Base-by-base conservation (phyloP, 2,329 filamentous ascomycete genomes). In the Scedosporium aurantiacum region DNA sequence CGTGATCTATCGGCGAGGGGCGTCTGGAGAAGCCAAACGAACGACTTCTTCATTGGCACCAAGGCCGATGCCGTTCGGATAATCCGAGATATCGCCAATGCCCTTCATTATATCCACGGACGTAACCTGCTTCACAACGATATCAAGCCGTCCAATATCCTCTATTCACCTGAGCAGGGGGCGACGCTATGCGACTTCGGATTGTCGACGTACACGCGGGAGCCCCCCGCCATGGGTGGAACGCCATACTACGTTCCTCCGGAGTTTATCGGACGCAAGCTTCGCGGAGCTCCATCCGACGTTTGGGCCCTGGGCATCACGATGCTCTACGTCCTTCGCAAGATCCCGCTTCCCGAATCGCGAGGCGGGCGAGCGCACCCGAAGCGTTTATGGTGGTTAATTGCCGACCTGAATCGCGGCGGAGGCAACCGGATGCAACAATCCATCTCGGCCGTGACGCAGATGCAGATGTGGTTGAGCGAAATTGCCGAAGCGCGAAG, bases 241-340 rank as follows among this genome's bases (percentile, higher is more conserved):
- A 85, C 82, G 14, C 82, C 82, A 12, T 85, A 83, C 70, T 85
- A 85, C 67, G 76, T 85, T 21, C 82, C 82, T 1, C 82, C 82
- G 23, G 82, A 85, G 69, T 85, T 83, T 68, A 82, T 85, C 63
- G 79, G 78, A 12, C 72, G 75, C 60, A 81, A 79, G 68, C 73
- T 76, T 56, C 80, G 82, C 37, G 82, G 82, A 3, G 70, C 78
- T 3, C 73, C 81, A 2, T 82, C 81, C 32, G 82, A 85, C 65
- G 80, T 84, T 7, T 85, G 82, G 82, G 82, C 81, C 0, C 71
- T 85, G 32, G 82, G 82, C 55, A 75, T 85, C 58, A 83, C 81
- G 32, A 84, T 85, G 82, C 74, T 85, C 21, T 85, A 85, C 64
- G 77, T 82, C 4, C 69, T 85, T 60, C 74, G 76, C 64, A 82